These are phyloP conservation scores for Tremella yokohamensis DNA, from an alignment of 768 basidiomycete genomes.

Conservation along the genomic window DNA sequence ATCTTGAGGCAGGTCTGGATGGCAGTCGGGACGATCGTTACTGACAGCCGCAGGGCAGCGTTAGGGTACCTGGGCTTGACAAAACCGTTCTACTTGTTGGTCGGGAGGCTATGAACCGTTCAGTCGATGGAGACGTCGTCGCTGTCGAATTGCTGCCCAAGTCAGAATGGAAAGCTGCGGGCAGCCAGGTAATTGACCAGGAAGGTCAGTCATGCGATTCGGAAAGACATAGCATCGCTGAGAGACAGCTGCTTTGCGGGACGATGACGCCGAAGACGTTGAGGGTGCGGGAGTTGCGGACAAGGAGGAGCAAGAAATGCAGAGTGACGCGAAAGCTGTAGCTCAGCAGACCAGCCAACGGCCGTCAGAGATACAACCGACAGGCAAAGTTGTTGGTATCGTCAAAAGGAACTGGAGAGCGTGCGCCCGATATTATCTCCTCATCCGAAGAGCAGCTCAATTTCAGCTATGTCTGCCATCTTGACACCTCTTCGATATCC, in stretches of 20 bases:
- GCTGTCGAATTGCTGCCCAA: slow-evolving; percentile 82
- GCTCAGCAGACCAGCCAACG: slow-evolving; percentile 45
- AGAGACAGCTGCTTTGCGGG: slow-evolving; percentile 67
- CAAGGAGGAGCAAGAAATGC: slow-evolving; percentile 53
- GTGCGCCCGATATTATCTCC: slow-evolving; percentile 55
- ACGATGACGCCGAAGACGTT: slow-evolving; percentile 76
- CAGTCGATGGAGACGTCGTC: slow-evolving; percentile 88
- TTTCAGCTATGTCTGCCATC: slow-evolving; percentile 82
- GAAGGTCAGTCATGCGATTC: slow-evolving; percentile 60
- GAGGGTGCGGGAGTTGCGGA: slow-evolving; percentile 50
- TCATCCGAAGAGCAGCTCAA: neutral
- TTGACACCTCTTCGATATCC: slow-evolving; percentile 82
- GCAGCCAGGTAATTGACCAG: slow-evolving; percentile 89
- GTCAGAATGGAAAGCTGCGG: slow-evolving; percentile 85
- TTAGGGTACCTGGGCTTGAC: slow-evolving; percentile 66
- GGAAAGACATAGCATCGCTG: neutral
- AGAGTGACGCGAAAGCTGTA: slow-evolving; percentile 46
- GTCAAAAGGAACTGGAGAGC: slow-evolving; percentile 95
- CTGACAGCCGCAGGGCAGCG: slow-evolving; percentile 62
- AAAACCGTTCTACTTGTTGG: slow-evolving; percentile 82
- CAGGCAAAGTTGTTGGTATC: slow-evolving; percentile 84
- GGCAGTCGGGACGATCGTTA: neutral
- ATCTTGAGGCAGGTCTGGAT: slow-evolving; percentile 66
- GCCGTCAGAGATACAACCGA: slow-evolving; percentile 69
- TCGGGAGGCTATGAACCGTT: slow-evolving; percentile 89